Evolutionary conservation across 768 basidiomycete genomes (phyloP).

Genomic region (Neoboletus brunneissimus): DNA sequence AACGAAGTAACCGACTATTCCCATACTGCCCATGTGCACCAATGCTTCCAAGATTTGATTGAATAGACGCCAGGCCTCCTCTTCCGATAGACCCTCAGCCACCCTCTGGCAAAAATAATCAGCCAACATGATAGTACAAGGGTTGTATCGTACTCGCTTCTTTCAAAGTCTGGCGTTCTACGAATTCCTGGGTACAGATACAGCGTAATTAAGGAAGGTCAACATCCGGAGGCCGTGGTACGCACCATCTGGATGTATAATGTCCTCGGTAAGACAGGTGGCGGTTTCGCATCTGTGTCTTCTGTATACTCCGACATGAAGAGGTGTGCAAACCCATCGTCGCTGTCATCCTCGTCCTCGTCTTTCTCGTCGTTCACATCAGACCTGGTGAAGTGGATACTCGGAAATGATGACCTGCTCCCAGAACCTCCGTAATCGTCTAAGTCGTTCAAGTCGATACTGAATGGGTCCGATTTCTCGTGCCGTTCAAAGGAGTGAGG

Average conservation of each 20-base stretch:
- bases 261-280: constrained; percentile 44
- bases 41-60: constrained; percentile 88
- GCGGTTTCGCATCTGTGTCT: constrained; percentile 31
- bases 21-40: constrained; percentile 81
- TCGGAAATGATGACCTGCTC: constrained; percentile 68
- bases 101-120: constrained; percentile 48
- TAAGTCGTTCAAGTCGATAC: constrained; percentile 59
- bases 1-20: constrained; percentile 59
- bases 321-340: constrained; percentile 38
- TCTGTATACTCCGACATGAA: constrained; percentile 35
- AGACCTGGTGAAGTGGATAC: constrained; percentile 73
- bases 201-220: neutral
- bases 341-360: constrained; percentile 44
- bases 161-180: constrained; percentile 84
- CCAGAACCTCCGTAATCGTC: constrained; percentile 55
- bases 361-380: constrained; percentile 38
- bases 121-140: neutral
- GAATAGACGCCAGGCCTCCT: constrained; percentile 88
- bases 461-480: constrained; percentile 56
- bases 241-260: constrained; percentile 93
- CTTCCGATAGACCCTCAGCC: constrained; percentile 76
- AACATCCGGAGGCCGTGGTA: neutral
- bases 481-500: constrained; percentile 42
- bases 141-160: constrained; percentile 47
- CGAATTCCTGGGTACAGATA: constrained; percentile 62